These are phyloP conservation scores for Aspergillus neoniger DNA, from an alignment of 2,329 filamentous ascomycete genomes.

Conservation along the genomic window DNA sequence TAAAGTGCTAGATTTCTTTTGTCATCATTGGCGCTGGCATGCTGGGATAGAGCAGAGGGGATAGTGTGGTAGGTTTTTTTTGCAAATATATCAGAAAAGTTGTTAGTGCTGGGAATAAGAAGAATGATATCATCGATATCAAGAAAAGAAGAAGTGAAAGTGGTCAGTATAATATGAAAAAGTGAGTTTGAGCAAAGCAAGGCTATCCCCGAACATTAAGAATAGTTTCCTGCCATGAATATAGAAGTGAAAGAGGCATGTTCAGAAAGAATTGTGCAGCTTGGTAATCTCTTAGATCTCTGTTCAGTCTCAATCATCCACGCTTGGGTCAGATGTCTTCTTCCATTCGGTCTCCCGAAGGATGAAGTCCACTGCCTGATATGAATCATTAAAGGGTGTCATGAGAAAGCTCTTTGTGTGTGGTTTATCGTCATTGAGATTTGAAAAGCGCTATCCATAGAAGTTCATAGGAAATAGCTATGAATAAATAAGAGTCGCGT, in stretches of 20 bases:
- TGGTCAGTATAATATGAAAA: not conserved
- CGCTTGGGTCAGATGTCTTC: conserved; percentile 33
- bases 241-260: not conserved
- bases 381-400: conserved; percentile 30
- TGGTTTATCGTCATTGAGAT: conserved; percentile 46
- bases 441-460: conserved; percentile 3
- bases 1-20: conserved; percentile 27
- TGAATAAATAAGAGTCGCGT: not conserved
- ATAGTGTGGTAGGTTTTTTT: too few relatives aligned
- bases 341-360: conserved; percentile 38
- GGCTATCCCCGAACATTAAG: not conserved
- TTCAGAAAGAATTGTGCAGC: not conserved
- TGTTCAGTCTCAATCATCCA: conserved; percentile 51
- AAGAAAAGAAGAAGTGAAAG: not conserved
- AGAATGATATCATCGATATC: not conserved
- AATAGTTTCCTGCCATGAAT: not conserved
- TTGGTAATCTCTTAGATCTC: conserved; percentile 48
- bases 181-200: not conserved
- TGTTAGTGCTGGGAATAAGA: not conserved
- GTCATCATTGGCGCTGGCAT: conserved; percentile 32
- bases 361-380: conserved; percentile 39
- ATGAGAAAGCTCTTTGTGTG: conserved; percentile 42
- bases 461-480: too few relatives aligned
- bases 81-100: not conserved
- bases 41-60: not conserved